phyloP scores from a whole-genome alignment of 371 early-diverging fungal species.

The Umbelopsis sp. region DNA sequence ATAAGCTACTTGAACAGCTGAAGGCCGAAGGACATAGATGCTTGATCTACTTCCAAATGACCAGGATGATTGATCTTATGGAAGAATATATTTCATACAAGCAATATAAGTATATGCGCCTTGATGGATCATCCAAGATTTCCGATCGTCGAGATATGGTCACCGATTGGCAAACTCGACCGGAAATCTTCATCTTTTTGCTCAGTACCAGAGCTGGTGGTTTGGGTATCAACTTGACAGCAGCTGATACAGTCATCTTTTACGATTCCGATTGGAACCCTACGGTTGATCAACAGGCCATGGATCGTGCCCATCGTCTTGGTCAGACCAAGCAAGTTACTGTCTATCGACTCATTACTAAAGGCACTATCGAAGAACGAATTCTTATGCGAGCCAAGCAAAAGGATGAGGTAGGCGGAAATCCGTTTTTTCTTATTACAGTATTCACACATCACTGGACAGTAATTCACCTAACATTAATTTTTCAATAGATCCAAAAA shows the following conservation, averaged over 20 bases:
- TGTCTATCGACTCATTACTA: slow-evolving; percentile 91
- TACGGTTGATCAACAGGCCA: slow-evolving; percentile 96
- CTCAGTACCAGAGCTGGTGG: slow-evolving; percentile 99
- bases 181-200: slow-evolving; percentile 95
- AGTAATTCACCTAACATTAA: not conserved
- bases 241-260: slow-evolving; percentile 99
- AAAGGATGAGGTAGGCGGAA: slow-evolving; percentile 76
- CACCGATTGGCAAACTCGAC: slow-evolving; percentile 88
- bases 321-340: slow-evolving; percentile 97
- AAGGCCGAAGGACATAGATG: slow-evolving; percentile 94
- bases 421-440: not conserved
- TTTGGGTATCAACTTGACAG: slow-evolving; percentile 98
- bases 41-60: slow-evolving; percentile 99
- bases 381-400: slow-evolving; percentile 89
- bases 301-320: slow-evolving; percentile 98
- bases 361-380: slow-evolving; percentile 92
- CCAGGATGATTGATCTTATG: slow-evolving; percentile 96
- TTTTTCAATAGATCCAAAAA: slow-evolving; percentile 75
- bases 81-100: slow-evolving; percentile 93
- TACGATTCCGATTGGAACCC: slow-evolving; percentile 99
- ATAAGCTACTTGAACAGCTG: slow-evolving; percentile 85
- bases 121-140: slow-evolving; percentile 96
- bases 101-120: slow-evolving; percentile 88
- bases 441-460: not conserved
- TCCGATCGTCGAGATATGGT: slow-evolving; percentile 94